A percentile compares a stretch with the other conserved stretches of the same genome.
These are phyloP conservation scores for Neurospora cerealis DNA, from an alignment of 495 filamentous ascomycete species.

Conservation along the genomic window DNA sequence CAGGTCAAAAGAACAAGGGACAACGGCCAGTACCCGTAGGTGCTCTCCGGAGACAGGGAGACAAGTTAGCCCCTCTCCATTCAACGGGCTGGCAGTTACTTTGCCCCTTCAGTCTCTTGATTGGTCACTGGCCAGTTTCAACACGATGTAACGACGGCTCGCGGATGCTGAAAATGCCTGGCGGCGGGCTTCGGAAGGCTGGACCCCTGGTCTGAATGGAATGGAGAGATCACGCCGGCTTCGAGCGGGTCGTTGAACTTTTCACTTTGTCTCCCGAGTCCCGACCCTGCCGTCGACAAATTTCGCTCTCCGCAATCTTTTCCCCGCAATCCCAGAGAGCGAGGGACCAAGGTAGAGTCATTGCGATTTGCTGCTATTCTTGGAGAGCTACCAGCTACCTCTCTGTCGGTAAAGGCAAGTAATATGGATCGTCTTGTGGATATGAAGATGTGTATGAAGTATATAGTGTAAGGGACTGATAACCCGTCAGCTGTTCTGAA, in stretches of 20 bases:
- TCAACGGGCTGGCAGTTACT: background rate
- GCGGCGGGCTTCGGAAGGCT: background rate
- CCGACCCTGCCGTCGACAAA: background rate
- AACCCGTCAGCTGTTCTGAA: background rate
- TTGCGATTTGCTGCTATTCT: background rate
- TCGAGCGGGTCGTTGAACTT: background rate
- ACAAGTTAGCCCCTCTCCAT: background rate
- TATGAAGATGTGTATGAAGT: background rate
- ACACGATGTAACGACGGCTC: background rate
- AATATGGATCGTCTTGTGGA: background rate
- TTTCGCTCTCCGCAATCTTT: background rate
- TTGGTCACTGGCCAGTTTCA: background rate
- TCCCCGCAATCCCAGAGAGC: background rate
- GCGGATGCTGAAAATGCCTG: background rate
- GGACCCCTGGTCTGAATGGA: background rate
- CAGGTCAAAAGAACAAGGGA: background rate
- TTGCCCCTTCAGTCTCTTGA: background rate
- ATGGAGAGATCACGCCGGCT: background rate
- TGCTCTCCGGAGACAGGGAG: background rate
- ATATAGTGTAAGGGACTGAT: background rate
- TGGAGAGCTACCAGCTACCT: background rate
- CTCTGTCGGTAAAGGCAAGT: background rate
- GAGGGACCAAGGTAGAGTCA: background rate
- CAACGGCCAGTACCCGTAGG: background rate
- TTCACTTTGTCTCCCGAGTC: background rate